These are phyloP conservation scores for Cucurbita pepo DNA, from an alignment of 306 rosid genomes.

Conservation along the genomic window DNA sequence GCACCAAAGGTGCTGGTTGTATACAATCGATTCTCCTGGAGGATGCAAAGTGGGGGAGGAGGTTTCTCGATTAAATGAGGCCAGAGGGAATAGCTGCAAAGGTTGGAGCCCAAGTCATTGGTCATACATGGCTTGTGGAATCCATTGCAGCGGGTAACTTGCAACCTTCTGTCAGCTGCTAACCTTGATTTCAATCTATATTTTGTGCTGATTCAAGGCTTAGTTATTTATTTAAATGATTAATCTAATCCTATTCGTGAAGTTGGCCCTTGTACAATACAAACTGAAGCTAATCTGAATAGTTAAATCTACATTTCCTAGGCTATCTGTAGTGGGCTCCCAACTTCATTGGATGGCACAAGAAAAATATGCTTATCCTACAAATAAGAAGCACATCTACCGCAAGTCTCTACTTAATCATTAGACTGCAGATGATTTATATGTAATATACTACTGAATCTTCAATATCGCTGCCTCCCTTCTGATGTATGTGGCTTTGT, in stretches of 20 bases:
- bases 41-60: constrained; percentile 72
- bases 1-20: constrained; percentile 35
- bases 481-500: background rate
- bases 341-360: background rate
- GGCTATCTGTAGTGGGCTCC: background rate
- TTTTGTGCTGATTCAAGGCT: background rate
- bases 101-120: constrained; percentile 42
- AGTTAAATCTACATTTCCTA: background rate
- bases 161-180: constrained; percentile 44
- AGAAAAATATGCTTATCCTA: background rate
- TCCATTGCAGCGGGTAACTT: constrained; percentile 61
- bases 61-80: constrained; percentile 67
- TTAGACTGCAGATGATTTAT: background rate
- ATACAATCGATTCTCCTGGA: constrained; percentile 64
- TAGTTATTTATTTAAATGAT: background rate
- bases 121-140: constrained; percentile 81
- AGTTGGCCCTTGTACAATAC: background rate
- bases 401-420: background rate
- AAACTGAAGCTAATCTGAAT: background rate
- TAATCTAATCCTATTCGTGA: background rate
- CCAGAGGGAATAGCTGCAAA: constrained; percentile 55
- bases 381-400: background rate
- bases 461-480: background rate
- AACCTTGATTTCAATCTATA: background rate
- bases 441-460: background rate